A percentile compares a stretch with the other conserved stretches of the same genome.
These are phyloP conservation scores for Sphaerulina musiva DNA, from an alignment of 2,329 filamentous ascomycete genomes.

Conservation along the genomic window DNA sequence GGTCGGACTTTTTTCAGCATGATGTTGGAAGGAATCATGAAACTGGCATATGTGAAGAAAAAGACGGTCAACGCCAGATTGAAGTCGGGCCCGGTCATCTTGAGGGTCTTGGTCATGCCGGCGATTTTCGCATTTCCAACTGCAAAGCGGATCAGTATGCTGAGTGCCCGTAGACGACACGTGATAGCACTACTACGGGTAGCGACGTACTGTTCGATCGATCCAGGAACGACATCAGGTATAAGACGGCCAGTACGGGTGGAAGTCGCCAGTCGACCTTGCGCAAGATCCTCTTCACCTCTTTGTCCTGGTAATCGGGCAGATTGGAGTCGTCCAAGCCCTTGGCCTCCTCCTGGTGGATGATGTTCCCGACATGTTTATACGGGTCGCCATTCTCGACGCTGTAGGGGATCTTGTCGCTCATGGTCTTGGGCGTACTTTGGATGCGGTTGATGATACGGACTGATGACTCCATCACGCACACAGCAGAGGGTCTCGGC, in stretches of 20 bases:
- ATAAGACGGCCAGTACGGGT: conserved; percentile 36
- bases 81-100: conserved; percentile 38
- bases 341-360: conserved; percentile 13
- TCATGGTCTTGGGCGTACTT: conserved; percentile 5
- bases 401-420: conserved; percentile 4
- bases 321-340: conserved; percentile 13
- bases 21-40: conserved; percentile 37
- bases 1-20: conserved; percentile 35
- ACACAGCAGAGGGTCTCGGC: neutral
- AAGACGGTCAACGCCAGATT: conserved; percentile 38
- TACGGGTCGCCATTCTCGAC: conserved; percentile 4
- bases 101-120: conserved; percentile 33
- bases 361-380: conserved; percentile 1
- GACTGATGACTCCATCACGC: neutral
- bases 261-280: conserved; percentile 20
- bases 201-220: conserved; percentile 17
- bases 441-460: conserved; percentile 1
- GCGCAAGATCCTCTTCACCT: conserved; percentile 49
- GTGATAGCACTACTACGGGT: neutral
- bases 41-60: conserved; percentile 37
- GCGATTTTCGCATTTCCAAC: conserved; percentile 34
- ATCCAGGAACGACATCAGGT: conserved; percentile 41
- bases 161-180: neutral
- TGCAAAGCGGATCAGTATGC: conserved; percentile 6
- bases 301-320: conserved; percentile 17